Evolutionary conservation across 176 grass and related monocot species (phyloP), one percentile per base, ranked within the genome.

Genomic region (Carex pumila): DNA sequence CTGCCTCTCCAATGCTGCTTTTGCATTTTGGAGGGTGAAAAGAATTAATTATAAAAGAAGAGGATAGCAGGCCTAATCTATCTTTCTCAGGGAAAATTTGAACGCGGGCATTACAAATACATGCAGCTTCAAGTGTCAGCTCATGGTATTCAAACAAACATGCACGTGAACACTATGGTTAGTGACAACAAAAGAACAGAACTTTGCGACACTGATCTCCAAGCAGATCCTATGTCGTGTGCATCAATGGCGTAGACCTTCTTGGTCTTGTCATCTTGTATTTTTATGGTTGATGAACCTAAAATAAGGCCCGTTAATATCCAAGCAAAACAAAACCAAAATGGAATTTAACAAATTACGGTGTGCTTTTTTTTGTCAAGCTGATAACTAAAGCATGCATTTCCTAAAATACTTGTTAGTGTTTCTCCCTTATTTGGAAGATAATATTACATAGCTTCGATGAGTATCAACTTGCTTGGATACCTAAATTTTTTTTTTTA

Each of bases 231-330:
- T 77, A 98, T 75, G 65, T 92, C 75, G 47, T 93, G 85, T 29
- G 87, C 86, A 25, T 90, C 49, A 2, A 98, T 85, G 3, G 83
- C 85, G 30, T 92, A 98, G 19, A 68, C 63, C 54, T 66, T 86
- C 50, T 88, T 88, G 9, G 86, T 91, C 45, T 65, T 88, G 59
- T 93, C 93, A 81, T 98, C 96, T 87, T 88, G 65, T 21, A 98
- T 84, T 81, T 95, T 90, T 78, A 98, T 95, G 88, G 89, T 98
- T 6, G 96, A 98, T 78, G 96, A 98, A 32, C 96, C 96, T 98
- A 85, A 50, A 87, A 88, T 52, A 9, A 71, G 32, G 12, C 5
- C 7, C 34, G 18, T 52, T 41, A 88, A 72, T 11, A 9, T 30
- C 31, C 34, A 75, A 11, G 17, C 53, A 22, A 12, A 0, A 50